Evolutionary conservation across 805 yeast genomes (phyloP), one percentile per base, ranked within the genome.

Genomic region (Myxozyma monticola): DNA sequence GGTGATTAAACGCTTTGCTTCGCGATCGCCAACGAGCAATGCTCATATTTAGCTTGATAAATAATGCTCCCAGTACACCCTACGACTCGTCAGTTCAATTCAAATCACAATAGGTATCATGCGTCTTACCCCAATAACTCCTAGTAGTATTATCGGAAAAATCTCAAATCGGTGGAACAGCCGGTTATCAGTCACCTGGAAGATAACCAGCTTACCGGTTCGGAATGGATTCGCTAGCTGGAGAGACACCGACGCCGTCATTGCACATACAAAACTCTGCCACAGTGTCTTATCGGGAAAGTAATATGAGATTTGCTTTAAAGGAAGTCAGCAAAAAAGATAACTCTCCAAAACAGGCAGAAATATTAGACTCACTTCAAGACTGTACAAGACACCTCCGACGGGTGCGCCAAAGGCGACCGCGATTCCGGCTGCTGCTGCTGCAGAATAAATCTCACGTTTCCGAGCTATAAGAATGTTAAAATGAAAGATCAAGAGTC

Each of bases 341-440:
- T 12, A 5, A 15, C 15, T 7, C 34, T 15, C 24, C 18, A 10
- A n/a, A 6, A 7, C 17, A 14, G 31, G 2, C n/a, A 35, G 37
- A 15, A 33, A 33, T 7, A 31, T 4, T n/a, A 24, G 34, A 30
- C 45, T 4, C 18, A 48, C 51, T 37, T 51, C 56, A n/a, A 59
- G 39, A 3, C 85, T 83, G 65, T 87, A 88, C 28, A 88, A 65
- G 1, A 88, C 93, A 1, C 96, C 96, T 6, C 95, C 95, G 48
- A 88, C 81, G 2, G 96, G 96, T 0, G 95, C 82, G 53, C 84
- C 85, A 67, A 88, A 87, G 0, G 96, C 95, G 12, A 85, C 86
- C 0, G 90, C 80, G 21, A 88, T 83, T 4, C 96, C 96, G 0
- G 90, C 83, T 0, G 95, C 90, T 0, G 87, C 77, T 0, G 90